Evolutionary conservation across 768 basidiomycete genomes (phyloP).

Genomic region (Leccinum disarticulatum): DNA sequence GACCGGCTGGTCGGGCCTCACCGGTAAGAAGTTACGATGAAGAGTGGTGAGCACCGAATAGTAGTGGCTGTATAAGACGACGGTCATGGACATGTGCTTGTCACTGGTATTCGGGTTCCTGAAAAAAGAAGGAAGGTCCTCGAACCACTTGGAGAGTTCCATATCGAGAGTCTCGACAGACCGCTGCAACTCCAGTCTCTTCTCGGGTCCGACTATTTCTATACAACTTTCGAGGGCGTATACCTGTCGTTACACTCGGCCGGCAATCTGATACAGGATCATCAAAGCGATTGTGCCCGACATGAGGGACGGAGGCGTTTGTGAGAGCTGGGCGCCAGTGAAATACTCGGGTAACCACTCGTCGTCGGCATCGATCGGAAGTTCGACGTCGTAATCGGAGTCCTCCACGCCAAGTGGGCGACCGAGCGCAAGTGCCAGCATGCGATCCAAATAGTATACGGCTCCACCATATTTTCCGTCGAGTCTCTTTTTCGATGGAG

Average conservation of each 20-base stretch:
- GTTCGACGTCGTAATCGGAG: slow-evolving; percentile 85
- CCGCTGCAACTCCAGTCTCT: slow-evolving; percentile 71
- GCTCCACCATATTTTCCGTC: slow-evolving; percentile 92
- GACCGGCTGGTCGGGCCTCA: slow-evolving; percentile 67
- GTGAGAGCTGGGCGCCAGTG: slow-evolving; percentile 56
- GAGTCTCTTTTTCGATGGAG: slow-evolving; percentile 83
- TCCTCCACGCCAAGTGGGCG: slow-evolving; percentile 88
- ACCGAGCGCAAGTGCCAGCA: slow-evolving; percentile 89
- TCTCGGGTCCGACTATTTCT: slow-evolving; percentile 70
- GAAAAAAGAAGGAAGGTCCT: slow-evolving; percentile 71
- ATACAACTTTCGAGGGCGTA: slow-evolving; percentile 79
- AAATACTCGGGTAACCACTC: slow-evolving; percentile 72
- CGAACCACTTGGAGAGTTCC: slow-evolving; percentile 81
- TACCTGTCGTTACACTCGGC: slow-evolving; percentile 76
- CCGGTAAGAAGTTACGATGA: slow-evolving; percentile 84
- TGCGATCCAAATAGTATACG: slow-evolving; percentile 85
- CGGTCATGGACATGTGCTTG: slow-evolving; percentile 82
- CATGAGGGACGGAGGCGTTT: slow-evolving; percentile 70
- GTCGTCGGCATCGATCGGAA: slow-evolving; percentile 83
- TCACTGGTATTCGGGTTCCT: slow-evolving; percentile 72
- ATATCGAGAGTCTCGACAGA: slow-evolving; percentile 77
- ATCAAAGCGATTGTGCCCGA: slow-evolving; percentile 74
- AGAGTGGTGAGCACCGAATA: slow-evolving; percentile 86
- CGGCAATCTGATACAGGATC: slow-evolving; percentile 81
- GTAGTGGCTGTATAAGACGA: slow-evolving; percentile 85